Evolutionary conservation across 116 monocot genomes (phyloP).

Genomic region (Papilionanthe hybrid): DNA sequence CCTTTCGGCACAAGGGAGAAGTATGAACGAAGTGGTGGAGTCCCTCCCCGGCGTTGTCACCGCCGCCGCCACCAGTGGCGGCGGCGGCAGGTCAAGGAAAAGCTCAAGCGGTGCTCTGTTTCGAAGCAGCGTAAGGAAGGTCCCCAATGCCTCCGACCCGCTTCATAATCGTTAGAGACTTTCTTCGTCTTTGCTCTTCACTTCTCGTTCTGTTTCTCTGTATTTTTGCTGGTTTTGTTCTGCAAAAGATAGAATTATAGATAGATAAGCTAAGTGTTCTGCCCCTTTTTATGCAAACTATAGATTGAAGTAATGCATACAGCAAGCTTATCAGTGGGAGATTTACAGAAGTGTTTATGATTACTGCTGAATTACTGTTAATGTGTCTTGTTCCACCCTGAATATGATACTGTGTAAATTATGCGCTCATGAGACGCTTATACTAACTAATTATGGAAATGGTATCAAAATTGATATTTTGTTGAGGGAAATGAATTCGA

Average conservation of each 20-base stretch:
- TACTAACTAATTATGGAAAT: too few species aligned
- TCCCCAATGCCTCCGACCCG: slow-evolving; percentile 11
- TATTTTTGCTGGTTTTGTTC: not conserved
- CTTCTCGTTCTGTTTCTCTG: not conserved
- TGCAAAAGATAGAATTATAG: not conserved
- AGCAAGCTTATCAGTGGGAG: not conserved
- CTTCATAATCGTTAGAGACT: slow-evolving; percentile 7
- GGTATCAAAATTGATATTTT: too few species aligned
- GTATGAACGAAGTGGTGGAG: not conserved
- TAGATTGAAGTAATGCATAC: not conserved
- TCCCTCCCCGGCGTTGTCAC: not conserved
- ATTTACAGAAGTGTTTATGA: not conserved
- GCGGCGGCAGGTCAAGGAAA: not conserved
- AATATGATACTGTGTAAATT: not conserved
- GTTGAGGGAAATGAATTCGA: too few species aligned
- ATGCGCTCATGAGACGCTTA: not conserved
- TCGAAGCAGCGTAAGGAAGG: slow-evolving; percentile 9
- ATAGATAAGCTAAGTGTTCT: not conserved
- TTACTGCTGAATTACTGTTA: not conserved
- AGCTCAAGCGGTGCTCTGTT: slow-evolving; percentile 1
- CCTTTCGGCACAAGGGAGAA: not conserved
- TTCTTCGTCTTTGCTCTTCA: not conserved
- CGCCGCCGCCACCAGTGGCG: not conserved
- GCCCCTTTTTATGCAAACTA: not conserved
- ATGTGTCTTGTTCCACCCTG: not conserved